Conservation (phyloP, 306 rosid species). For the Pachyrhizus erosus region DNA sequence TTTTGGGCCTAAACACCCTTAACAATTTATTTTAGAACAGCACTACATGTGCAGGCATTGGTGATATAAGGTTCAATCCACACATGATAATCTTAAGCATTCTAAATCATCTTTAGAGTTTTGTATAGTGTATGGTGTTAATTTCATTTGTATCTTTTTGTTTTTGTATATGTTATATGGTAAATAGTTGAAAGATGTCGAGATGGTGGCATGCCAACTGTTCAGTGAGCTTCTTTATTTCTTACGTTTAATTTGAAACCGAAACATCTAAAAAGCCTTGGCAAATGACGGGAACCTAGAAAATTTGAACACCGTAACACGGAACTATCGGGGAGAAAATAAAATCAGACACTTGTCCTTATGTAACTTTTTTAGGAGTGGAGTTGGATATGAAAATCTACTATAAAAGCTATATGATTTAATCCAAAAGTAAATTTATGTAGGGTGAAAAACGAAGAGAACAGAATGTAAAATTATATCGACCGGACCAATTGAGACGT, state of each 20-base stretch:
- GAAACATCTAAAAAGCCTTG: background rate
- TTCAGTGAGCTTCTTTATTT: background rate
- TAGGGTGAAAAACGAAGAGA: too few species aligned
- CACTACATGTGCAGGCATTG: background rate
- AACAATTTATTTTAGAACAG: background rate
- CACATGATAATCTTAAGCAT: background rate
- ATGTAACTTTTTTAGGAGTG: too few species aligned
- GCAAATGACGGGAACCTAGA: background rate
- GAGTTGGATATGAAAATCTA: too few species aligned
- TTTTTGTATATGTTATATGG: background rate
- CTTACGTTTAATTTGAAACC: background rate
- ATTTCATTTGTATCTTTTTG: slow-evolving; percentile 18
- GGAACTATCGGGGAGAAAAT: too few species aligned
- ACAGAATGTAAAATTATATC: too few species aligned
- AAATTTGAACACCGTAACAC: background rate
- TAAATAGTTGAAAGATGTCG: background rate
- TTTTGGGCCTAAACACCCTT: background rate
- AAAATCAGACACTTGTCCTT: too few species aligned
- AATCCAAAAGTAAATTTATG: too few species aligned
- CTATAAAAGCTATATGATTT: too few species aligned
- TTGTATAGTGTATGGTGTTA: slow-evolving; percentile 39
- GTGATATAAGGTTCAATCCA: background rate
- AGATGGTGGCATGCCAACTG: background rate
- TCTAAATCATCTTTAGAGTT: slow-evolving; percentile 5
- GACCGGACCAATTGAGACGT: background rate